phyloP scores from a whole-genome alignment of 495 filamentous ascomycete species.

The Cercophora sp. region DNA sequence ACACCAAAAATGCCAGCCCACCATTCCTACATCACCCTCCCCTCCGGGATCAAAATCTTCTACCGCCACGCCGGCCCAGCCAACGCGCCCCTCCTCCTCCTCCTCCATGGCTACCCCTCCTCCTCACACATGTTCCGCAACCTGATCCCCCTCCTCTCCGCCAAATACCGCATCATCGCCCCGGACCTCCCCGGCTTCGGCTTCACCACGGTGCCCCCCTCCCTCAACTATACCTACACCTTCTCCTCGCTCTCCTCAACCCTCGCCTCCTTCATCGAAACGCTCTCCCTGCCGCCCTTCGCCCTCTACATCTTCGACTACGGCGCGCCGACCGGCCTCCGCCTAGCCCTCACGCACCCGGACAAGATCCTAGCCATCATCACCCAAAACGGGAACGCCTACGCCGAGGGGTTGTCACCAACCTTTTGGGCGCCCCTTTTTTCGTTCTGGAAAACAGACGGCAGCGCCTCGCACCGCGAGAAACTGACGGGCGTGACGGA shows the following conservation, averaged over 20 bases:
- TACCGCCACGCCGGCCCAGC: slow-evolving; percentile 47
- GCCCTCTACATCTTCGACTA: slow-evolving; percentile 65
- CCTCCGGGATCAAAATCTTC: slow-evolving; percentile 51
- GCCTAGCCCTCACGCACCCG: slow-evolving; percentile 49
- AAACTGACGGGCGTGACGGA: slow-evolving; percentile 40
- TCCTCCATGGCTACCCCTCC: slow-evolving; percentile 62
- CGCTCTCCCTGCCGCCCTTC: slow-evolving; percentile 44
- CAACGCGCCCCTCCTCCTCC: slow-evolving; percentile 47
- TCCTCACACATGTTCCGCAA: slow-evolving; percentile 61
- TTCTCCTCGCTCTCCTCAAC: slow-evolving; percentile 48
- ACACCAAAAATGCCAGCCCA: slow-evolving; percentile 12
- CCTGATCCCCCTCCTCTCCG: slow-evolving; percentile 55
- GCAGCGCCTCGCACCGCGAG: slow-evolving; percentile 34
- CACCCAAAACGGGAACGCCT: slow-evolving; percentile 63
- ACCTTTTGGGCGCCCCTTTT: slow-evolving; percentile 52
- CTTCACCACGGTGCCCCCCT: slow-evolving; percentile 46
- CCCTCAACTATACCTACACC: slow-evolving; percentile 46
- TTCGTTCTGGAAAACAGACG: slow-evolving; percentile 46
- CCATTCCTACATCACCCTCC: slow-evolving; percentile 18
- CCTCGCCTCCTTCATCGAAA: slow-evolving; percentile 45
- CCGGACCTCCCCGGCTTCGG: slow-evolving; percentile 63
- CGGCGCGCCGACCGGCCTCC: slow-evolving; percentile 55
- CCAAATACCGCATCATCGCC: slow-evolving; percentile 51
- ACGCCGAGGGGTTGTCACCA: slow-evolving; percentile 52
- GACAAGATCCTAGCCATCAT: slow-evolving; percentile 51